A percentile compares a stretch with the other conserved stretches of the same genome.
Evolutionary conservation across 192 early-diverging fungal genomes (phyloP).

Genomic region (Gryganskiella cystojenkinii): DNA sequence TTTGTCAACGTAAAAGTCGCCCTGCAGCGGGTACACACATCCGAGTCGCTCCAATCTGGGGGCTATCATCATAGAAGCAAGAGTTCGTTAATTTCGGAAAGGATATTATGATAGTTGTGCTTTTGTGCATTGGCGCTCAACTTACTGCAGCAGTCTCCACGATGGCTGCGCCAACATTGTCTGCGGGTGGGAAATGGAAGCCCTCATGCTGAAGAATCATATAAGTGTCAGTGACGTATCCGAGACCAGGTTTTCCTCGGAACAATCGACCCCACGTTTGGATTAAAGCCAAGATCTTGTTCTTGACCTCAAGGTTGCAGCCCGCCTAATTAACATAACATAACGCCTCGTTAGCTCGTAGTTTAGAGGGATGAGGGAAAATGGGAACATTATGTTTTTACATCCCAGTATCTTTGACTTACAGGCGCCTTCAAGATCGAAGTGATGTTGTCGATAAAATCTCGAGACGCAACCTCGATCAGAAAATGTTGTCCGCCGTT

Average conservation of each 20-base stretch:
- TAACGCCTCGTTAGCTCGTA: not conserved
- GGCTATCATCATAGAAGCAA: constrained; percentile 62
- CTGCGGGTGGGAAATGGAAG: constrained; percentile 78
- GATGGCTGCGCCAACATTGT: constrained; percentile 70
- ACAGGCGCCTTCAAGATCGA: constrained; percentile 68
- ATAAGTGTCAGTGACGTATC: constrained; percentile 85
- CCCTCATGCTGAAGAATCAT: constrained; percentile 84
- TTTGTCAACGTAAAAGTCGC: constrained; percentile 93
- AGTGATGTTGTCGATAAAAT: constrained; percentile 90
- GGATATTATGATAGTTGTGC: no score
- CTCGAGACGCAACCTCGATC: constrained; percentile 84
- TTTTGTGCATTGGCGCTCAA: no score
- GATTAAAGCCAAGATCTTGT: constrained; percentile 78
- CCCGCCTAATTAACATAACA: constrained; percentile 50
- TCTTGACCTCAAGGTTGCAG: constrained; percentile 79
- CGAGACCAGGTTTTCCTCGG: constrained; percentile 80
- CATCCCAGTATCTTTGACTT: constrained; percentile 24
- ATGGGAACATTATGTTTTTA: no score
- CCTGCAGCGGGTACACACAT: constrained; percentile 94
- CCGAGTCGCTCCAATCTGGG: constrained; percentile 96
- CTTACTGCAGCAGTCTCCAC: constrained; percentile 89
- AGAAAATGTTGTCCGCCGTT: constrained; percentile 92
- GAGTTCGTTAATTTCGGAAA: no score
- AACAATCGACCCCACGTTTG: constrained; percentile 94
- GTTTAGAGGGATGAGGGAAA: no score